Evolutionary conservation across 805 yeast species (phyloP).

Genomic region (Candida xiaguanensis): DNA sequence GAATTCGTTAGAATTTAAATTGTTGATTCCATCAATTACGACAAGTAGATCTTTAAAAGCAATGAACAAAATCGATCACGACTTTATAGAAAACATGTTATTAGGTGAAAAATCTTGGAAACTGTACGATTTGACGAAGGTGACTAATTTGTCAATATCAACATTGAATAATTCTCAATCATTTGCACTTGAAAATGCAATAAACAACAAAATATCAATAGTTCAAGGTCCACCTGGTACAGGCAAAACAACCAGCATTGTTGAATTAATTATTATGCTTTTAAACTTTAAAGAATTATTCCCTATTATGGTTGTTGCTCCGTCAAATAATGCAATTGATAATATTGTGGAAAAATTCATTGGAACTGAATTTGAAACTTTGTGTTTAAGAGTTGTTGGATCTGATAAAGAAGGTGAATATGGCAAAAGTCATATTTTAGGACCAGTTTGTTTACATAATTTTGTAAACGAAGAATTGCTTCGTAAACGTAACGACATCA

Average conservation of each 20-base stretch:
- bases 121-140: too few relatives aligned
- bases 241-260: constrained; percentile 41
- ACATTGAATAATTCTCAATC: constrained; percentile 56
- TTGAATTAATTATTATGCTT: constrained; percentile 46
- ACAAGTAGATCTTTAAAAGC: constrained; percentile 61
- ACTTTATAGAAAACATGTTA: constrained; percentile 47
- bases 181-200: constrained; percentile 49
- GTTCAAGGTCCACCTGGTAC: constrained; percentile 64
- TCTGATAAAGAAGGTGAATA: constrained; percentile 60
- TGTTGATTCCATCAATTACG: constrained; percentile 61
- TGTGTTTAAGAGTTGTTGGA: constrained; percentile 56
- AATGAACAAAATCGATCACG: constrained; percentile 55
- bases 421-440: constrained; percentile 49
- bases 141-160: constrained; percentile 52
- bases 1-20: constrained; percentile 28
- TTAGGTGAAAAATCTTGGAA: constrained; percentile 52
- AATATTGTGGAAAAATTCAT: constrained; percentile 69
- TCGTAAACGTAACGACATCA: too few relatives aligned
- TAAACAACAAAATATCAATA: constrained; percentile 46
- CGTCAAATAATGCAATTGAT: constrained; percentile 71
- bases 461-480: too few relatives aligned
- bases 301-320: constrained; percentile 69
- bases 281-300: constrained; percentile 49
- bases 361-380: constrained; percentile 40
- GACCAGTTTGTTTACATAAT: constrained; percentile 63